These are phyloP conservation scores for Durusdinium trenchii DNA, from an alignment of 73 alveolate genomes.

Conservation along the genomic window DNA sequence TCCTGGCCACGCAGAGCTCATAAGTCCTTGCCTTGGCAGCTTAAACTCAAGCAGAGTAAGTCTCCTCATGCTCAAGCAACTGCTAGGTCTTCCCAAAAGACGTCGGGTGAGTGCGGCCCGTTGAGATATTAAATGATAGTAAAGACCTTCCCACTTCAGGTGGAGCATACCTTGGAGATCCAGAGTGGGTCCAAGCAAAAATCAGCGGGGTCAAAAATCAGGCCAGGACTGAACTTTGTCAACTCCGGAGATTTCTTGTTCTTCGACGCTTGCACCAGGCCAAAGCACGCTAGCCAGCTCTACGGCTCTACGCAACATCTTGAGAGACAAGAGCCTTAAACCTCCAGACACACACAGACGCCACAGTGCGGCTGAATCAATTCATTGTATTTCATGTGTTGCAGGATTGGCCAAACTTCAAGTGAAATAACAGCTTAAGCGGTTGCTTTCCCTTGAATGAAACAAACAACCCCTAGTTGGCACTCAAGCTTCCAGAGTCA, in stretches of 20 bases:
- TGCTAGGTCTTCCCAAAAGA: not conserved
- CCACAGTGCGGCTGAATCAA: not conserved
- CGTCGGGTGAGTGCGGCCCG: not conserved
- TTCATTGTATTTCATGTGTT: not conserved
- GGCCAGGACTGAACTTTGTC: slow-evolving; percentile 8
- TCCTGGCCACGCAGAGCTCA: slow-evolving; percentile 73
- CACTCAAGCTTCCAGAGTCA: not conserved
- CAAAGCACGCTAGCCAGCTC: slow-evolving; percentile 30
- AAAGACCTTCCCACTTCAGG: not conserved
- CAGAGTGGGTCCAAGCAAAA: slow-evolving; percentile 83
- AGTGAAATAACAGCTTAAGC: not conserved
- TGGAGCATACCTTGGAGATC: slow-evolving; percentile 85
- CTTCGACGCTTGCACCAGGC: not conserved
- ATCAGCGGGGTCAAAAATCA: slow-evolving; percentile 83
- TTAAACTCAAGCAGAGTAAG: too few relatives aligned
- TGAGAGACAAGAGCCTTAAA: too few relatives aligned
- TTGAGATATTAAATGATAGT: not conserved
- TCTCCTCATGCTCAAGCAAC: too few relatives aligned
- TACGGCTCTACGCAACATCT: not conserved
- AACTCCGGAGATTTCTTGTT: not conserved
- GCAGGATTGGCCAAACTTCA: slow-evolving; percentile 31
- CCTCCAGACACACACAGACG: not conserved
- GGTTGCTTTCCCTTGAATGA: not conserved
- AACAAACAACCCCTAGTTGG: too few relatives aligned
- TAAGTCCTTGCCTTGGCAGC: not conserved